Conservation (phyloP, 78 protist species). For the Dictyostelium capitatum region DNA sequence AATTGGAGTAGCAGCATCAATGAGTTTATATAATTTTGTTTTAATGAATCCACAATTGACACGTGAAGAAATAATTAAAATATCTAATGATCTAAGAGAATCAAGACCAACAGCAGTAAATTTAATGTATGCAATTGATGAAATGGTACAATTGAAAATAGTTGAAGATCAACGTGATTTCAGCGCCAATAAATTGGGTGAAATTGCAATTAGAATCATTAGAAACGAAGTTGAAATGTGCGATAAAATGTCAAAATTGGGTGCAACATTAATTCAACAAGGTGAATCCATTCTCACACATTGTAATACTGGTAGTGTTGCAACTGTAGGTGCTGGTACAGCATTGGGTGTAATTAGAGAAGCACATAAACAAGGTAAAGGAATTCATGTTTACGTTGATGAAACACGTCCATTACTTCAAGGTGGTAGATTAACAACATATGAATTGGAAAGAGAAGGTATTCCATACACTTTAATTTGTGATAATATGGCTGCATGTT, state of each 20-base stretch:
- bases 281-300: conserved; percentile 84
- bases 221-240: conserved; percentile 69
- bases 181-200: background rate
- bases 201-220: conserved; percentile 19
- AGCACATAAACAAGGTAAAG: conserved; percentile 79
- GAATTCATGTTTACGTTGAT: conserved; percentile 84
- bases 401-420: conserved; percentile 88
- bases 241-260: conserved; percentile 47
- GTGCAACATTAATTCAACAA: conserved; percentile 62
- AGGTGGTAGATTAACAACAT: conserved; percentile 89
- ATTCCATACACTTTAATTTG: conserved; percentile 85
- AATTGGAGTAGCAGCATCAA: conserved; percentile 77
- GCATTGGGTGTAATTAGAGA: conserved; percentile 85
- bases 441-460: conserved; percentile 68
- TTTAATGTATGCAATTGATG: conserved; percentile 76
- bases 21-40: conserved; percentile 35
- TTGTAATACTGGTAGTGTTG: conserved; percentile 88
- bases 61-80: background rate
- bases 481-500: conserved; percentile 86
- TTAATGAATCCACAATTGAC: background rate
- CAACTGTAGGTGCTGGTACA: conserved; percentile 83
- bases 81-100: conserved; percentile 13
- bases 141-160: conserved; percentile 14
- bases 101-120: conserved; percentile 89
- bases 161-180: conserved; percentile 4